phyloP scores from a whole-genome alignment of 2,329 filamentous ascomycete genomes.

The Aspergillus novofumigatus region DNA sequence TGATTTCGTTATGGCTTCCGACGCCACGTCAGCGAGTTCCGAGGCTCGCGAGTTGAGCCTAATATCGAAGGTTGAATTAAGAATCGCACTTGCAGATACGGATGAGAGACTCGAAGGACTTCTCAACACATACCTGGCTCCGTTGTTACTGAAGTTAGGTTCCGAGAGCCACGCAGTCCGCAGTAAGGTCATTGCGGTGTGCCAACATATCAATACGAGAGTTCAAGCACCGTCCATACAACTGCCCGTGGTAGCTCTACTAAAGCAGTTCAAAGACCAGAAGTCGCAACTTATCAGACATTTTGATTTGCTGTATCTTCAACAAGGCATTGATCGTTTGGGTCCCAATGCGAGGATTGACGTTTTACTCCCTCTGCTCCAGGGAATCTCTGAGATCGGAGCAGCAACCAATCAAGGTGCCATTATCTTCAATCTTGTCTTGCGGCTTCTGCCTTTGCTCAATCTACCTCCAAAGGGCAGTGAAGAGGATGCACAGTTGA shows the following conservation, averaged over 20 bases:
- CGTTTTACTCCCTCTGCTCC: slow-evolving; percentile 66
- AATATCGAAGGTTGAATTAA: slow-evolving; percentile 79
- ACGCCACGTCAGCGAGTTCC: slow-evolving; percentile 27
- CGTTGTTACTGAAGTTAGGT: slow-evolving; percentile 78
- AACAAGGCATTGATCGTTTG: slow-evolving; percentile 69
- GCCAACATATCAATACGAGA: slow-evolving; percentile 66
- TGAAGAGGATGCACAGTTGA: slow-evolving; percentile 69
- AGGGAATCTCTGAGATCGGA: slow-evolving; percentile 60
- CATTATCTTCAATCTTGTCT: slow-evolving; percentile 74
- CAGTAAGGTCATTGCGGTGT: slow-evolving; percentile 69
- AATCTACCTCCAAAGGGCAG: slow-evolving; percentile 69
- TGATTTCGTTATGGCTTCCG: slow-evolving; percentile 29
- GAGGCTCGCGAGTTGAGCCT: slow-evolving; percentile 70
- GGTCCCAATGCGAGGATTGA: slow-evolving; percentile 61
- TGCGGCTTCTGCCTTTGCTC: slow-evolving; percentile 68
- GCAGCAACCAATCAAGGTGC: slow-evolving; percentile 54
- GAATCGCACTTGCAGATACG: slow-evolving; percentile 76
- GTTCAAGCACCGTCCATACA: slow-evolving; percentile 62
- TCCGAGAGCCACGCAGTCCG: slow-evolving; percentile 78
- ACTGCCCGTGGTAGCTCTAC: slow-evolving; percentile 75
- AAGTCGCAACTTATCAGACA: slow-evolving; percentile 73
- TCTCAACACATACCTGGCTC: slow-evolving; percentile 72
- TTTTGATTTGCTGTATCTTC: slow-evolving; percentile 83
- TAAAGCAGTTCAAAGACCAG: slow-evolving; percentile 85
- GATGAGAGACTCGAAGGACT: slow-evolving; percentile 77